Percentiles rank a stretch among this genome's conserved stretches.
phyloP scores from a whole-genome alignment of 2,329 filamentous ascomycete genomes.

The Pseudopyrenochaeta lycopersici region DNA sequence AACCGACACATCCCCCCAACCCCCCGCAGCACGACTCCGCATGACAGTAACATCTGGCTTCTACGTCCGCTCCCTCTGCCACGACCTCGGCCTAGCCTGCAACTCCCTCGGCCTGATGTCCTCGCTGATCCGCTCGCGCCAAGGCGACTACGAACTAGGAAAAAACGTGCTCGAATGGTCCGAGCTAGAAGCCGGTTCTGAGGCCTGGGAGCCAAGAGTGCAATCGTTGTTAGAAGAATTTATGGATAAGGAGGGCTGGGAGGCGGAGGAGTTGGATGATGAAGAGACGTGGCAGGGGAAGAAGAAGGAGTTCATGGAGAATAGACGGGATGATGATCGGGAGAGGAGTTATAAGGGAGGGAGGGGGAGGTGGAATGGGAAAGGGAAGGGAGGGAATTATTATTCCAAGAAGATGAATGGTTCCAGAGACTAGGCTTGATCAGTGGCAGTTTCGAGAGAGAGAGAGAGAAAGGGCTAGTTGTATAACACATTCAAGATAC shows the following conservation, averaged over 20 bases:
- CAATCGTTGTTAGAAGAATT: slow-evolving; percentile 64
- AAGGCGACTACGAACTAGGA: slow-evolving; percentile 80
- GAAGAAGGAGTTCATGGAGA: slow-evolving; percentile 52
- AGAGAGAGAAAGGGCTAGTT: background rate
- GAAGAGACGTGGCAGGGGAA: slow-evolving; percentile 46
- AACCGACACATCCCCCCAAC: slow-evolving; percentile 21
- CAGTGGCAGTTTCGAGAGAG: background rate
- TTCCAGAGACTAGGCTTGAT: background rate
- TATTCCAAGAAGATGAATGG: slow-evolving; percentile 21
- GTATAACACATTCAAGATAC: background rate
- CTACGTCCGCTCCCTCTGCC: slow-evolving; percentile 92
- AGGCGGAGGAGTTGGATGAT: slow-evolving; percentile 35
- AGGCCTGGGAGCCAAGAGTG: slow-evolving; percentile 83
- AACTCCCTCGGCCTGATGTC: slow-evolving; percentile 87
- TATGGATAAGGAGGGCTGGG: slow-evolving; percentile 54
- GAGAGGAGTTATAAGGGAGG: slow-evolving; percentile 31
- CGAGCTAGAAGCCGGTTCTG: slow-evolving; percentile 78
- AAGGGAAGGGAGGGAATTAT: slow-evolving; percentile 27
- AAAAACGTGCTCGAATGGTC: slow-evolving; percentile 78
- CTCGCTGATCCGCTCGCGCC: slow-evolving; percentile 79
- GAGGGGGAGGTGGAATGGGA: slow-evolving; percentile 16
- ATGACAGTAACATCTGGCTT: slow-evolving; percentile 97
- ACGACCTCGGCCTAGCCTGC: slow-evolving; percentile 86
- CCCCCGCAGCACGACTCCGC: slow-evolving; percentile 79
- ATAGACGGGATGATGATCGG: slow-evolving; percentile 29